Conservation (phyloP, 352 stramenopile species). For the Pythium inflatum region DNA sequence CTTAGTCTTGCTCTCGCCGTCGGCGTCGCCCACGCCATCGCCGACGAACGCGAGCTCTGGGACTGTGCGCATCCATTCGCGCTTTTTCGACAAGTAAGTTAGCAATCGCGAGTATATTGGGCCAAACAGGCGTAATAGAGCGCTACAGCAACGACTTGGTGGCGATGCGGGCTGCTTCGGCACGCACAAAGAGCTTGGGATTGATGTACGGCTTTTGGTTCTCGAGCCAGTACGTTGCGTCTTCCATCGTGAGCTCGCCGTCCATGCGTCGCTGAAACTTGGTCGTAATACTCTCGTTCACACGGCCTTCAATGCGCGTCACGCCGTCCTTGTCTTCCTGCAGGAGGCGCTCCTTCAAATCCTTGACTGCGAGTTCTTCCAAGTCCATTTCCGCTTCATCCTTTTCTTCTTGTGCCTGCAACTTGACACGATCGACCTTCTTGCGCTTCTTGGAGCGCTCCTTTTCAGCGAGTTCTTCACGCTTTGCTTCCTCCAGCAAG, state of each 20-base stretch:
- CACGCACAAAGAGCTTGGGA: slow-evolving; percentile 84
- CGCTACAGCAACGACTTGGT: slow-evolving; percentile 72
- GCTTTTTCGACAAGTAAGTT: slow-evolving; percentile 34
- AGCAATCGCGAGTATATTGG: neutral
- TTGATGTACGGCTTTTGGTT: slow-evolving; percentile 85
- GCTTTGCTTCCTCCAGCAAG: slow-evolving; percentile 79
- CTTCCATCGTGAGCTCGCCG: slow-evolving; percentile 82
- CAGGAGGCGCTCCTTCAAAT: slow-evolving; percentile 80
- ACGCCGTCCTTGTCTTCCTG: slow-evolving; percentile 78
- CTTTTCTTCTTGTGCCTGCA: slow-evolving; percentile 72
- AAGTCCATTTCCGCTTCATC: slow-evolving; percentile 89
- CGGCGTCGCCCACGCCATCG: neutral
- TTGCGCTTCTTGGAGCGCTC: slow-evolving; percentile 87
- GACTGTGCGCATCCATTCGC: slow-evolving; percentile 65
- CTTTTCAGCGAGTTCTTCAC: slow-evolving; percentile 74
- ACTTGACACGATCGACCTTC: slow-evolving; percentile 82
- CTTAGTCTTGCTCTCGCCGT: slow-evolving; percentile 36
- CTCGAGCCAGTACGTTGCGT: slow-evolving; percentile 81
- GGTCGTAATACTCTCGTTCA: slow-evolving; percentile 79
- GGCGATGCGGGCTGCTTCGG: slow-evolving; percentile 77
- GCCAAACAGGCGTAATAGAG: neutral
- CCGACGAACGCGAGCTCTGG: slow-evolving; percentile 32
- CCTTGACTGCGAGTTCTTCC: slow-evolving; percentile 79
- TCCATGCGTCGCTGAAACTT: slow-evolving; percentile 59
- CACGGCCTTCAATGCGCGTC: slow-evolving; percentile 71